Conservation (phyloP, 371 early-diverging fungal species). For the Sporodiniella umbellata region DNA sequence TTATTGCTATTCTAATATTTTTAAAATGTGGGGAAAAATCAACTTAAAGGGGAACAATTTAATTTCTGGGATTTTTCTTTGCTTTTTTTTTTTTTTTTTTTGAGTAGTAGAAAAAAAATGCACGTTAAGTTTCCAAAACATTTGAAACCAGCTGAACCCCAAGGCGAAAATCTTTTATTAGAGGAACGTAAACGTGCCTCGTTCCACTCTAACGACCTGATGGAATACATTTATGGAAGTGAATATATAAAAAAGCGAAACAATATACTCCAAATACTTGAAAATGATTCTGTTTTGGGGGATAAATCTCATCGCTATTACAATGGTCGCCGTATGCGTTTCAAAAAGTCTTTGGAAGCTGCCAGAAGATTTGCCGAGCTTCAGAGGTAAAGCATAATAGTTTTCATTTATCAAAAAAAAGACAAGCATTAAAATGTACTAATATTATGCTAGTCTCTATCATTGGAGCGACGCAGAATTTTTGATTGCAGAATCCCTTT, state of each 20-base stretch:
- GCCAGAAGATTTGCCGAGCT: slow-evolving; percentile 52
- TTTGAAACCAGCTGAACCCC: slow-evolving; percentile 53
- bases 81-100: slow-evolving; percentile 9
- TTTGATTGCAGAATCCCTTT: slow-evolving; percentile 47
- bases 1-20: slow-evolving; percentile 8
- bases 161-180: slow-evolving; percentile 42
- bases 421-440: not conserved
- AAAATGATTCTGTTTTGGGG: slow-evolving; percentile 50
- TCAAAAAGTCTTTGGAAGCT: slow-evolving; percentile 43
- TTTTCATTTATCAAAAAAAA: not conserved
- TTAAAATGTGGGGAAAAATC: slow-evolving; percentile 18
- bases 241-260: slow-evolving; percentile 42
- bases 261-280: slow-evolving; percentile 41
- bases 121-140: slow-evolving; percentile 43
- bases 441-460: slow-evolving; percentile 26
- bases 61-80: not conserved
- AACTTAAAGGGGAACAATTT: not conserved
- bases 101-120: slow-evolving; percentile 4
- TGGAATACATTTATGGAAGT: slow-evolving; percentile 34
- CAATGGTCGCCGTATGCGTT: slow-evolving; percentile 49
- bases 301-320: slow-evolving; percentile 59
- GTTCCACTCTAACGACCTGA: slow-evolving; percentile 38
- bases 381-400: slow-evolving; percentile 45
- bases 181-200: slow-evolving; percentile 36
- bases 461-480: slow-evolving; percentile 54